phyloP scores from a whole-genome alignment of 2,329 filamentous ascomycete species.

The Penicillium nordicum region DNA sequence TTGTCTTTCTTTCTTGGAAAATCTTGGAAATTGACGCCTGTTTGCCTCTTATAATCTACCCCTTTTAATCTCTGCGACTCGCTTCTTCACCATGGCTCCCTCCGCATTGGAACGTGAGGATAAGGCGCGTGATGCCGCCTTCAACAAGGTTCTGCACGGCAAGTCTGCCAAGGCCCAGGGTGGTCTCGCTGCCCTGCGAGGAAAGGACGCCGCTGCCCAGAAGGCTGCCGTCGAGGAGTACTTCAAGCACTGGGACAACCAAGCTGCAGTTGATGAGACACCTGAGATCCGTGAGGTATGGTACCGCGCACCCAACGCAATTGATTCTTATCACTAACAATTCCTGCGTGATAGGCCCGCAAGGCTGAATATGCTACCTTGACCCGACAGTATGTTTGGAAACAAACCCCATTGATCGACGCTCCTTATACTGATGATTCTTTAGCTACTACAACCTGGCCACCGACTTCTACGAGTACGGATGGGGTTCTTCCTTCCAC shows the following conservation, averaged over 20 bases:
- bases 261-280: slow-evolving; percentile 74
- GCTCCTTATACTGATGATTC: slow-evolving; percentile 6
- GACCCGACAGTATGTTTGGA: slow-evolving; percentile 74
- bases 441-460: slow-evolving; percentile 89
- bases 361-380: slow-evolving; percentile 87
- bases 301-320: background rate
- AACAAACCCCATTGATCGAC: background rate
- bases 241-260: slow-evolving; percentile 96
- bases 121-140: slow-evolving; percentile 79
- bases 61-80: slow-evolving; percentile 17
- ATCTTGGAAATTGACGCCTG: slow-evolving; percentile 9
- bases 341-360: slow-evolving; percentile 56
- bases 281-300: slow-evolving; percentile 73
- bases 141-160: slow-evolving; percentile 85
- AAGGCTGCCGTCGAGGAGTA: slow-evolving; percentile 84
- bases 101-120: slow-evolving; percentile 73
- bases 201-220: slow-evolving; percentile 75
- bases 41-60: slow-evolving; percentile 16
- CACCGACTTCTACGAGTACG: slow-evolving; percentile 95
- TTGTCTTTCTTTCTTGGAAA: background rate
- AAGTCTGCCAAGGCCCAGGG: slow-evolving; percentile 66
- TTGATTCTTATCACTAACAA: slow-evolving; percentile 14
- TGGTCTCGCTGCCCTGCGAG: slow-evolving; percentile 77
- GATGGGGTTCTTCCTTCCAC: slow-evolving; percentile 95
- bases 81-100: slow-evolving; percentile 48